Conservation (phyloP, 345 rosid genomes). For the Dovyalis caffra region DNA sequence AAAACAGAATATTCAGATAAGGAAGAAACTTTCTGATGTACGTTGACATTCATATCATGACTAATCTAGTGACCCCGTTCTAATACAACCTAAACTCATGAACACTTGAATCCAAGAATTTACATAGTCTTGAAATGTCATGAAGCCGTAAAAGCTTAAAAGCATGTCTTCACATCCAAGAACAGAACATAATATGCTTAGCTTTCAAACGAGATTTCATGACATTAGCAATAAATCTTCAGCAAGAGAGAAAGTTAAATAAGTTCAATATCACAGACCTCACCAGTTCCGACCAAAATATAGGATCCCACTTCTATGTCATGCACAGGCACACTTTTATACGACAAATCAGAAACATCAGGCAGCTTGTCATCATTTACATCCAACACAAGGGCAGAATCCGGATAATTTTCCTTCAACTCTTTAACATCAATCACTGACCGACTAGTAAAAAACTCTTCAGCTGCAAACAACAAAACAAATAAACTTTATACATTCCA, state of each 20-base stretch:
- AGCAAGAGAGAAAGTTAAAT: background rate
- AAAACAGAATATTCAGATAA: background rate
- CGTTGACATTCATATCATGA: background rate
- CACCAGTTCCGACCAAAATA: slow-evolving; percentile 92
- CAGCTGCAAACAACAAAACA: slow-evolving; percentile 55
- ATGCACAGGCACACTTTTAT: slow-evolving; percentile 81
- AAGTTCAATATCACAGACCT: slow-evolving; percentile 59
- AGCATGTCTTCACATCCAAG: background rate
- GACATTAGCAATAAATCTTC: background rate
- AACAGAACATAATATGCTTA: background rate
- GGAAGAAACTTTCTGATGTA: background rate
- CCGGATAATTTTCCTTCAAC: slow-evolving; percentile 89
- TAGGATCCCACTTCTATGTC: slow-evolving; percentile 79
- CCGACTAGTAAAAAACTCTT: slow-evolving; percentile 89
- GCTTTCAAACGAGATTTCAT: background rate
- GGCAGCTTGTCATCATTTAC: slow-evolving; percentile 61
- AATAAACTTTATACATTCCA: background rate
- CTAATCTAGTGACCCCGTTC: background rate
- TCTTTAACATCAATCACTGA: slow-evolving; percentile 94
- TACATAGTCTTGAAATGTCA: background rate
- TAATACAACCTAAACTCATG: background rate
- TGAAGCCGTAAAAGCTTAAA: background rate
- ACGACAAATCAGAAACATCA: slow-evolving; percentile 63
- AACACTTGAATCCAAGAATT: background rate
- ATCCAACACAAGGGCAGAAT: slow-evolving; percentile 65